Base-by-base conservation (phyloP, 2,329 filamentous ascomycete genomes). In the Teratosphaeriaceae sp. region DNA sequence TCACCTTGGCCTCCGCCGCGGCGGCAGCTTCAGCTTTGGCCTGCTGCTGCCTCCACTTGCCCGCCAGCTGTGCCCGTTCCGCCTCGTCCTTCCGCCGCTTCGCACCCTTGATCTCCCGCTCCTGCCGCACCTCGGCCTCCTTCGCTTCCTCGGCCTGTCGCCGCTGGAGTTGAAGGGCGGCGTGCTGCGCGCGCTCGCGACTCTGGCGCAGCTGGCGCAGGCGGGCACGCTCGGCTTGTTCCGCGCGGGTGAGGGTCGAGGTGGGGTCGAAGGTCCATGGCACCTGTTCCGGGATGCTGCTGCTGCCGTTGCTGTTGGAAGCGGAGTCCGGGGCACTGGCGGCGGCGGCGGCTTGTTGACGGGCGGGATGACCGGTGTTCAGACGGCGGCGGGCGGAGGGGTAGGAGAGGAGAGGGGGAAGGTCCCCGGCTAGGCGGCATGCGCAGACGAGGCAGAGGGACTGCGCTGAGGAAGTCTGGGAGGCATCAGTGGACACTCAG, bases 371-470 rank as follows among this genome's bases (percentile, higher is more conserved):
- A n/a, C 47, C 46, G 18, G 45, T 52, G 33, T 45, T 43, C 23
- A 52, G 43, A 19, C 29, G 42, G 38, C 49, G 41, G 21, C 50
- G 39, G 18, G 38, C n/a, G 19, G 38, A 30, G 30, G 42, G 13
- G 12, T 42, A 20, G 6, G 48, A 12, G 16, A 40, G 40, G 7
- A 42, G 34, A 27, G 48, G 31, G 19, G 49, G 46, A 33, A 45
- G 30, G 22, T 58, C 47, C 18, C 50, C 46, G 36, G 48, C 38
- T 29, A 60, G 45, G 36, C 54, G 52, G 48, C 49, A 61, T 16
- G 59, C 54, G 42, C 60, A 64, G 47, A 62, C 58, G 46, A 61
- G 43, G 49, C 61, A 63, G 38, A 64, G 43, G 30, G 47, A 51
- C 46, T 58, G 56, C 40, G 56, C 50, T 40, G 58, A 56, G 40